Conservation (phyloP, 176 grass and related monocot species). For the Carex cristatella region DNA sequence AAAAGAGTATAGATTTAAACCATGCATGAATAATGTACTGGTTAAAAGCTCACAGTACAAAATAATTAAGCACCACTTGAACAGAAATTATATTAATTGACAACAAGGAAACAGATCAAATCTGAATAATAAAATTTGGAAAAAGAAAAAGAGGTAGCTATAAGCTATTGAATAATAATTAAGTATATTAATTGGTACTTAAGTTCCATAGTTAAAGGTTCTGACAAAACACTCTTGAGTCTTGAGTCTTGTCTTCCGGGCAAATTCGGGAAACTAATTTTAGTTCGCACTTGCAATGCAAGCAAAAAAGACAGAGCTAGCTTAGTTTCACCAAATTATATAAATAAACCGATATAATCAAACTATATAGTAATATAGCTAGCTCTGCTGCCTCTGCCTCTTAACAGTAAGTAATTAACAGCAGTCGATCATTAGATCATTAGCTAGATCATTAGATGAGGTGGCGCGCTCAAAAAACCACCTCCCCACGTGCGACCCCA, state of each 20-base stretch:
- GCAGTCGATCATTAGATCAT: neutral
- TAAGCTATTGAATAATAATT: neutral
- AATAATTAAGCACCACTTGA: neutral
- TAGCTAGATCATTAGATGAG: slow-evolving; percentile 20
- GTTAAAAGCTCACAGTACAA: neutral
- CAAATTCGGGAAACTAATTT: slow-evolving; percentile 10
- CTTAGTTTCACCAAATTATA: neutral
- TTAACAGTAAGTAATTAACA: too few species aligned
- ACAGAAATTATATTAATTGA: neutral
- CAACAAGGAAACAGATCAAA: neutral
- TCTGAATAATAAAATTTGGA: neutral
- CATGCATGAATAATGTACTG: neutral
- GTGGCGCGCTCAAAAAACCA: slow-evolving; percentile 3
- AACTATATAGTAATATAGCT: neutral
- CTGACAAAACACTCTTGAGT: neutral
- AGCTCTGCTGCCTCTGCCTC: too few species aligned
- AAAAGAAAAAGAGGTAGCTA: neutral
- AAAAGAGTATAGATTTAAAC: neutral
- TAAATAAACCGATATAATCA: neutral
- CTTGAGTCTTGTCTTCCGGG: neutral
- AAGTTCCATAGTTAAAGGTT: neutral
- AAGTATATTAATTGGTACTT: too few species aligned
- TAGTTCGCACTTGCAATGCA: slow-evolving; percentile 39
- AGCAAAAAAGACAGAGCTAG: slow-evolving; percentile 38
- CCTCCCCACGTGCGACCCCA: slow-evolving; percentile 6